A percentile compares a stretch with the other conserved stretches of the same genome.
Evolutionary conservation across 495 filamentous ascomycete genomes (phyloP).

Genomic region (Podospora pseudopauciseta): DNA sequence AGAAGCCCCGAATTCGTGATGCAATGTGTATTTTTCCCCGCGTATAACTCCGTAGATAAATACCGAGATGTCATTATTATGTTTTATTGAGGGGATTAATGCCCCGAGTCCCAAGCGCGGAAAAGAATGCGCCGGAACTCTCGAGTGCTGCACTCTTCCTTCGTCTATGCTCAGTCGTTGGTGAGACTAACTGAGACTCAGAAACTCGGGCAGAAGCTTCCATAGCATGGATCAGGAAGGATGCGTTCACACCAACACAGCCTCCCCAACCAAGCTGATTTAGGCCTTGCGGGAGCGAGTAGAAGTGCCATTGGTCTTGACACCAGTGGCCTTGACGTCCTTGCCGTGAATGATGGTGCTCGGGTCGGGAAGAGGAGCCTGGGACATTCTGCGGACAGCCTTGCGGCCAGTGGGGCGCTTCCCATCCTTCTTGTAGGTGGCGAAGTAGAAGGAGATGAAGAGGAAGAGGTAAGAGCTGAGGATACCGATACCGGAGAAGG

Average conservation of each 20-base stretch:
- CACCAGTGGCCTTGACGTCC: slow-evolving; percentile 41
- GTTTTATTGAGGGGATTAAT: slow-evolving; percentile 12
- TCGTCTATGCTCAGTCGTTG: neutral
- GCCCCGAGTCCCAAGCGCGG: neutral
- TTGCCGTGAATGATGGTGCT: slow-evolving; percentile 38
- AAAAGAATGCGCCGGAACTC: neutral
- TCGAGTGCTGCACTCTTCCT: neutral
- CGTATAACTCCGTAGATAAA: slow-evolving; percentile 36
- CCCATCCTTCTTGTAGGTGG: slow-evolving; percentile 87
- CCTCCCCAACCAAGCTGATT: slow-evolving; percentile 16
- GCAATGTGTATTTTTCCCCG: slow-evolving; percentile 26
- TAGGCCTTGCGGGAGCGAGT: slow-evolving; percentile 60
- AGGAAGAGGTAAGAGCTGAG: slow-evolving; percentile 91
- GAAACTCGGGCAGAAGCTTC: neutral
- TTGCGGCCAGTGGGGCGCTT: slow-evolving; percentile 59
- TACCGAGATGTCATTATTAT: slow-evolving; percentile 32
- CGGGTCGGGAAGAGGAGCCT: slow-evolving; percentile 51
- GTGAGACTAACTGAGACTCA: neutral
- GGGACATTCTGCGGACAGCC: slow-evolving; percentile 51
- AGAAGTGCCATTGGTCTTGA: slow-evolving; percentile 49
- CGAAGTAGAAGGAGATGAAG: slow-evolving; percentile 98
- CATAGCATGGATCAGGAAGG: neutral
- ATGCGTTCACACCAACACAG: neutral
- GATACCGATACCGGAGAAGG: slow-evolving; percentile 87
- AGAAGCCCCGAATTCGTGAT: slow-evolving; percentile 23